Percentiles rank a stretch among this genome's conserved stretches.
Evolutionary conservation across 179 eudicot species (phyloP).

Genomic region (Silene noctiflora): DNA sequence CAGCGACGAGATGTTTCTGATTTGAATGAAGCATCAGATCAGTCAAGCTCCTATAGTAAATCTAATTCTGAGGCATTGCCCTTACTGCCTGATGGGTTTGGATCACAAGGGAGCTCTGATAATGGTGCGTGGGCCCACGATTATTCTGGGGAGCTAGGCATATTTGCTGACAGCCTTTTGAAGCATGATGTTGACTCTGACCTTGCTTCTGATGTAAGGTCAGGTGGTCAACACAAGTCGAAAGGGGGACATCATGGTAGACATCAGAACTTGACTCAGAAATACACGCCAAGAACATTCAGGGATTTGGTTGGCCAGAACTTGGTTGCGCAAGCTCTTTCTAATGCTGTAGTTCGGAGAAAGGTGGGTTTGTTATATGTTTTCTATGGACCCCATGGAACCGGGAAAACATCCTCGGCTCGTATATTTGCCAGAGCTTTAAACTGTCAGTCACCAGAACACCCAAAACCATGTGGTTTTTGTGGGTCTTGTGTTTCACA

Average conservation of each 20-base stretch:
- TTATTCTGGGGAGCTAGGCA: constrained; percentile 87
- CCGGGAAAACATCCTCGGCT: constrained; percentile 87
- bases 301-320: constrained; percentile 88
- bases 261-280: constrained; percentile 80
- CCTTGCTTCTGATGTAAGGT: constrained; percentile 67
- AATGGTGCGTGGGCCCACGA: constrained; percentile 80
- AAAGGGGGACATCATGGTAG: constrained; percentile 42
- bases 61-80: constrained; percentile 74
- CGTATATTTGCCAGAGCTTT: constrained; percentile 83
- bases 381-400: constrained; percentile 93
- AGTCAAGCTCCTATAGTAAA: constrained; percentile 53
- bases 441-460: constrained; percentile 73
- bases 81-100: constrained; percentile 62
- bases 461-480: constrained; percentile 75
- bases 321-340: constrained; percentile 79
- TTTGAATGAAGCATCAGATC: constrained; percentile 42
- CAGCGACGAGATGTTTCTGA: constrained; percentile 41
- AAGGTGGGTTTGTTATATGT: constrained; percentile 73
- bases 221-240: constrained; percentile 42
- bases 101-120: constrained; percentile 57
- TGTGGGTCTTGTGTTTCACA: constrained; percentile 70
- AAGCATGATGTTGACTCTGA: constrained; percentile 67
- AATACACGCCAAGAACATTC: constrained; percentile 82
- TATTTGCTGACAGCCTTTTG: constrained; percentile 65
- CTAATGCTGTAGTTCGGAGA: constrained; percentile 63